Evolutionary conservation across 805 yeast species (phyloP), one percentile per base, ranked within the genome.

Genomic region (Lipomyces spencermartinsiae): DNA sequence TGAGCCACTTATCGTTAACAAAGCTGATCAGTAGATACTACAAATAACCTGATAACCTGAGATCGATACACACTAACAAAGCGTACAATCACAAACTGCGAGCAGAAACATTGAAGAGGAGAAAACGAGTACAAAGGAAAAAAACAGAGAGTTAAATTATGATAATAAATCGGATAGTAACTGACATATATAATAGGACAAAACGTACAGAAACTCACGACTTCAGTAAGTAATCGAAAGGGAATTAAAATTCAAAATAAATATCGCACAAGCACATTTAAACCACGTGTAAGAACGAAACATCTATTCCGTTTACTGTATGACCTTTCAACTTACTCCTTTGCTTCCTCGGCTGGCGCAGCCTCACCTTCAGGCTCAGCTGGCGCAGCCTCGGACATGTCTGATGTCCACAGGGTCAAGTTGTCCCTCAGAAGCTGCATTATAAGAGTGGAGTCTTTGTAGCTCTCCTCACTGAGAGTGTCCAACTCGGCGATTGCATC

Each of bases 391-490:
- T 93, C 89, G 81, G 91, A 94, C 62, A 92, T 90, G 80, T 92
- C 97, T 61, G 91, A 88, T 74, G 97, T 93, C 99, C 99, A 94
- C 85, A 94, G 88, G 74, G 98, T 94, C 85, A 94, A 86, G 88
- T 94, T 94, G 84, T 95, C 98, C 85, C 98, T 91, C 81, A 95
- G 89, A 81, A 95, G 89, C 88, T 95, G 98, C 99, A 95, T 95
- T 80, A 95, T 95, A 81, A 95, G 88, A 75, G 98, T 95, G 73
- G 98, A 93, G 82, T 94, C 99, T 83, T 94, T 95, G 89, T 95
- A 94, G 74, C 97, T 91, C 84, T 94, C 99, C 84, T 94, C 99
- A 58, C 97, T 91, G 79, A 94, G 86, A 74, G 98, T 92, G 83
- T 94, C 99, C 80, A 94, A 88, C 84, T 95, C 98, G 73, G 99